phyloP scores from a whole-genome alignment of 2,329 filamentous ascomycete genomes.

The Ophiostoma australiae region DNA sequence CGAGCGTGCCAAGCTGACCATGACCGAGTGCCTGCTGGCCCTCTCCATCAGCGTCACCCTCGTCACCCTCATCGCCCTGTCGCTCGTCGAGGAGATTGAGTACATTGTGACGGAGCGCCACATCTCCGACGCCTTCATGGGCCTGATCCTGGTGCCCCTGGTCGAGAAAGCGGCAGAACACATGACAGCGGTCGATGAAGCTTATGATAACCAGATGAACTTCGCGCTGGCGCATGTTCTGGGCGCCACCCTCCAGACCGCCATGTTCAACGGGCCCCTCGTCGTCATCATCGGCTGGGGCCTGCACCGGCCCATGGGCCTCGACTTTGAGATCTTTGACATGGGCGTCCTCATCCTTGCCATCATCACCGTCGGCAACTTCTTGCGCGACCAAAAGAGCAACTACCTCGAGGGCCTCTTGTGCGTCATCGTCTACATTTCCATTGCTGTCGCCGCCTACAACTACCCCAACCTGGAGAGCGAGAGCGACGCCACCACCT shows the following conservation, averaged over 20 bases:
- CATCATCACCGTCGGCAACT: conserved; percentile 82
- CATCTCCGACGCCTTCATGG: conserved; percentile 52
- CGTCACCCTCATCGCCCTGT: conserved; percentile 69
- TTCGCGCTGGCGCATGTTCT: conserved; percentile 81
- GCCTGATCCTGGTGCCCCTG: conserved; percentile 72
- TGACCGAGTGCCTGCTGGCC: conserved; percentile 66
- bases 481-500: not conserved
- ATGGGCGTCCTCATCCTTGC: conserved; percentile 74
- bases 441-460: conserved; percentile 48
- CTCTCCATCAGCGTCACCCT: conserved; percentile 60
- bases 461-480: conserved; percentile 28
- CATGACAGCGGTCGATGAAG: conserved; percentile 77
- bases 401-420: conserved; percentile 86
- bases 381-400: conserved; percentile 79
- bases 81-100: conserved; percentile 67
- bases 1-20: conserved; percentile 57
- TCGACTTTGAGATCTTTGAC: conserved; percentile 86
- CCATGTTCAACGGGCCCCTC: conserved; percentile 79
- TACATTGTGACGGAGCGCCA: conserved; percentile 45
- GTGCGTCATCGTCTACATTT: conserved; percentile 63
- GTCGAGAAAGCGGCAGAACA: conserved; percentile 87
- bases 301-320: conserved; percentile 62
- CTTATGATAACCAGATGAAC: conserved; percentile 75
- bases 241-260: conserved; percentile 82
- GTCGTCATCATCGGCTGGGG: conserved; percentile 83